These are phyloP conservation scores for Coniochaeta pulveracea DNA, from an alignment of 2,329 filamentous ascomycete genomes.

Conservation along the genomic window DNA sequence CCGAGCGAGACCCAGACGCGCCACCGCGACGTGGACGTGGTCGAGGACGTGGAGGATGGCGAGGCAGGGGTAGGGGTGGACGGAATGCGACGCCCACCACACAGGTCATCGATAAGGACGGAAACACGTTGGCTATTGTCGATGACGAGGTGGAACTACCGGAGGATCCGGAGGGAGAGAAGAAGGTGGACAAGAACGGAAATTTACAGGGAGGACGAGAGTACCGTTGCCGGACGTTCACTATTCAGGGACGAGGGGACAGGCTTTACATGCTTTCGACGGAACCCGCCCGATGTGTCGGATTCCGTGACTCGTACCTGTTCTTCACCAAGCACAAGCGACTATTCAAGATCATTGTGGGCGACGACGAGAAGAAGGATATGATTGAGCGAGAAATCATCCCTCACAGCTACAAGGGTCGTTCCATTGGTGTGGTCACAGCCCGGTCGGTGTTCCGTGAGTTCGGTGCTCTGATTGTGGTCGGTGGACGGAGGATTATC, in stretches of 20 bases:
- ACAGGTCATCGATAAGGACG: constrained; percentile 86
- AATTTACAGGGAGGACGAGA: constrained; percentile 74
- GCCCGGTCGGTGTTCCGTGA: constrained; percentile 94
- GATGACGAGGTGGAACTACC: constrained; percentile 87
- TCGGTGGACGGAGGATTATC: constrained; percentile 73
- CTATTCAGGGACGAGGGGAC: constrained; percentile 70
- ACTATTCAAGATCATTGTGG: constrained; percentile 95
- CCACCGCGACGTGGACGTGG: constrained; percentile 48
- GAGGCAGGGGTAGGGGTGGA: constrained; percentile 52
- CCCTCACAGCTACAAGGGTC: constrained; percentile 95
- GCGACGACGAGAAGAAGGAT: constrained; percentile 93
- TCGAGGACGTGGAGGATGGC: constrained; percentile 63
- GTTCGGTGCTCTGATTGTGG: constrained; percentile 88
- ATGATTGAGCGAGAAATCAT: constrained; percentile 93
- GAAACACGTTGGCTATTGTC: constrained; percentile 79
- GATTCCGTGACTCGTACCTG: constrained; percentile 94
- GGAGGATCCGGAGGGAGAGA: constrained; percentile 78
- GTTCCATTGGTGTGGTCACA: constrained; percentile 92
- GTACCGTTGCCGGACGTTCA: constrained; percentile 93
- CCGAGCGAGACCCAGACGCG: constrained; percentile 38
- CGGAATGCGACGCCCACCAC: constrained; percentile 67
- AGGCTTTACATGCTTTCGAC: constrained; percentile 97
- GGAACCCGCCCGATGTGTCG: constrained; percentile 90
- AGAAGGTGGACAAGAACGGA: constrained; percentile 85
- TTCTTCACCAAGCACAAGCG: constrained; percentile 98